Evolutionary conservation across 23 red algal species (phyloP).

Genomic region (Gracilariopsis chorda): DNA sequence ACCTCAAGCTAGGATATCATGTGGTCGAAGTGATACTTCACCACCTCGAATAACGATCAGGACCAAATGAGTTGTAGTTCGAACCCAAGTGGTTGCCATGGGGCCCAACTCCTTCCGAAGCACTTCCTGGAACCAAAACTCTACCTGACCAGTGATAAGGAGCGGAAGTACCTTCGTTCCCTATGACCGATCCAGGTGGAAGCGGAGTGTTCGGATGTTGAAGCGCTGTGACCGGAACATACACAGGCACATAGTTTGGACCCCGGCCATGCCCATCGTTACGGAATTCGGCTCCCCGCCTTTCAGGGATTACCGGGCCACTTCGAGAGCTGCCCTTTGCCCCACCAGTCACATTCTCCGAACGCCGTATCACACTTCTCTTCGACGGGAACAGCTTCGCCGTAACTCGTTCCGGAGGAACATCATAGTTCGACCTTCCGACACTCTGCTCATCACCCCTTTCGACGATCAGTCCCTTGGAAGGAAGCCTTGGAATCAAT

Average conservation of each 20-base stretch:
- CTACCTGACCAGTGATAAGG: conserved; percentile 6
- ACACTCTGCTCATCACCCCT: not conserved
- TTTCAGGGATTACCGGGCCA: not conserved
- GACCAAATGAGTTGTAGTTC: not conserved
- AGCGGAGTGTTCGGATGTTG: conserved; percentile 26
- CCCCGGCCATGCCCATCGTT: not conserved
- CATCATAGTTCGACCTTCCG: not conserved
- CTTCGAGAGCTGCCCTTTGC: not conserved
- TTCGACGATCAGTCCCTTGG: conserved; percentile 19
- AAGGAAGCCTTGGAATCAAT: conserved; percentile 50
- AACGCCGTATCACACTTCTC: not conserved
- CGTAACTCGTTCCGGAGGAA: not conserved
- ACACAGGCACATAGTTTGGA: conserved; percentile 54
- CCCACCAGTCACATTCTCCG: not conserved
- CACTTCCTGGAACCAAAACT: not conserved
- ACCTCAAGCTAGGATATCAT: too few species aligned
- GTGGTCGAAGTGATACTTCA: too few species aligned
- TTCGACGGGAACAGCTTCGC: not conserved
- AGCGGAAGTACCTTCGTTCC: not conserved
- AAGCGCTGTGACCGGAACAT: conserved; percentile 54
- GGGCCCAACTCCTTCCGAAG: not conserved
- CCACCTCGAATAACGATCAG: not conserved
- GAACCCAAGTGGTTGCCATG: not conserved
- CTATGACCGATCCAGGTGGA: not conserved
- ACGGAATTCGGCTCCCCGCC: not conserved